Evolutionary conservation across 441 rosid species (phyloP), one percentile per base, ranked within the genome.

Genomic region (Syzygium syzygioides): DNA sequence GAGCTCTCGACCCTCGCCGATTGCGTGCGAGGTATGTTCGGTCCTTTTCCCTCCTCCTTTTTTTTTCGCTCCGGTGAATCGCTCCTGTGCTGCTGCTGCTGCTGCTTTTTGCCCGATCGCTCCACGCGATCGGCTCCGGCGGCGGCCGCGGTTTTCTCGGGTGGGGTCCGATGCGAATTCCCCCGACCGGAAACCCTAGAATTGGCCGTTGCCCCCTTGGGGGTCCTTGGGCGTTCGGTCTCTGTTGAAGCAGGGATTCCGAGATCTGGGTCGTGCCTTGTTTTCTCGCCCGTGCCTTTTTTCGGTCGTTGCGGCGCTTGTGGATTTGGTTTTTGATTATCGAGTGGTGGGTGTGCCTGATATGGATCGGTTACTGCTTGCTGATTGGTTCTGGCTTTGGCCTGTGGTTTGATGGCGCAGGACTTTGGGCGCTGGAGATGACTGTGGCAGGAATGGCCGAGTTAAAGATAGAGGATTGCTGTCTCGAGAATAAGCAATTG

Each of bases 401-500:
- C 37, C 86, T 18, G 76, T 60, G 30, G 59, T 85, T 87, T 87
- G 87, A 79, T 62, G 66, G 86, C 88, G 88, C 83, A 86, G 91
- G 92, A 89, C 88, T 90, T 93, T 89, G 88, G 89, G 87, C 89
- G 93, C 90, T 89, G 91, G 93, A 89, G 91, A 90, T 91, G 93
- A 89, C 90, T 91, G 91, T 90, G 91, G 96, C 87, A 89, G 87
- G 94, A 68, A 93, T 91, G 95, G 94, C 90, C 91, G 95, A 95
- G 90, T 88, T 87, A 66, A 94, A 89, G 88, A 84, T 89, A 50
- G 98, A 97, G 89, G 96, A 94, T 93, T 88, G 93, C 90, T 95
- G 99, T 93, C 94, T 94, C 88, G 98, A 95, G 91, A 96, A 97
- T 88, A 98, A 95, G 91, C 98, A 96, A 93, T 93, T 92, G 90